phyloP scores from a whole-genome alignment of 257 asterid genomes.

The Schizonepeta tenuifolia region DNA sequence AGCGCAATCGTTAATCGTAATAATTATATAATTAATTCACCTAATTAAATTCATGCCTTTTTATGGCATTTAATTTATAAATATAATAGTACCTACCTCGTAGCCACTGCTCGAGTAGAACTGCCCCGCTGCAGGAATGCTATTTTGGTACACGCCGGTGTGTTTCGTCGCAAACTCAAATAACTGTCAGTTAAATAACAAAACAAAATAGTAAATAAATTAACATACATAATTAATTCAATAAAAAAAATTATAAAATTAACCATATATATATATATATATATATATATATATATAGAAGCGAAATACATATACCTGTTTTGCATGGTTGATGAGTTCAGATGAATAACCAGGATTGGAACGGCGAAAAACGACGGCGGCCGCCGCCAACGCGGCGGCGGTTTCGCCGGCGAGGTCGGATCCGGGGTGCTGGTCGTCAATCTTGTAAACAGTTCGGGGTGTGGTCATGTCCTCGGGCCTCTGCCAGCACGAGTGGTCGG shows the following conservation, averaged over 20 bases:
- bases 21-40: no score
- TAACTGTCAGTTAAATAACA: constrained; percentile 37
- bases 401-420: constrained; percentile 75
- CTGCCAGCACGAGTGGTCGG: constrained; percentile 73
- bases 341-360: constrained; percentile 38
- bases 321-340: constrained; percentile 52
- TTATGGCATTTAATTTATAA: no score
- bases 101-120: constrained; percentile 61
- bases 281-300: no score
- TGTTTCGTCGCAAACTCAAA: constrained; percentile 53
- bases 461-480: constrained; percentile 84
- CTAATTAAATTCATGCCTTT: no score
- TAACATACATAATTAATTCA: not conserved
- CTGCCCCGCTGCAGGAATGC: constrained; percentile 46
- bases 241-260: not conserved
- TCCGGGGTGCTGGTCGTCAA: constrained; percentile 61
- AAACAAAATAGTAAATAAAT: not conserved
- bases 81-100: constrained; percentile 35
- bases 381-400: constrained; percentile 68
- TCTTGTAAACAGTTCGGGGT: constrained; percentile 40
- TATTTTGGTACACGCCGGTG: constrained; percentile 47
- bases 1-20: no score
- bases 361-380: constrained; percentile 47
- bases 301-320: constrained; percentile 41
- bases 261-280: not conserved